These are phyloP conservation scores for Luffa acutangula DNA, from an alignment of 306 rosid genomes.

Conservation along the genomic window DNA sequence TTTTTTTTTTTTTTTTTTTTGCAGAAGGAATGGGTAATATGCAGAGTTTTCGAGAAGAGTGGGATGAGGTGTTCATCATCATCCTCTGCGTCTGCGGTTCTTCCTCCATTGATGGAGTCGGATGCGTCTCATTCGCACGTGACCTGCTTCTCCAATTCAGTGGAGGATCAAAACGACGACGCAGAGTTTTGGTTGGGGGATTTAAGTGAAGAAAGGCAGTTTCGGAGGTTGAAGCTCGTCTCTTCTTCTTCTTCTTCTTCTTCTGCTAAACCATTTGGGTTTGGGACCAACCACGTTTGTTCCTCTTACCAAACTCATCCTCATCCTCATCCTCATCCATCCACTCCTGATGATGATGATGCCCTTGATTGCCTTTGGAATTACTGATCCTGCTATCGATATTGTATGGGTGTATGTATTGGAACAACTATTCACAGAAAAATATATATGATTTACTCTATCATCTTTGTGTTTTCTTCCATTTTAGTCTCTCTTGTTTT, in stretches of 20 bases:
- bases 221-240: conserved; percentile 4
- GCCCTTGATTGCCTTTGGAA: neutral
- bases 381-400: neutral
- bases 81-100: conserved; percentile 4
- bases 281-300: conserved; percentile 21
- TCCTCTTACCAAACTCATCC: neutral
- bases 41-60: conserved; percentile 56
- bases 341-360: no score
- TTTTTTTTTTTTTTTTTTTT: neutral
- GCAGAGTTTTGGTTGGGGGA: conserved; percentile 12
- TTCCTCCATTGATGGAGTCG: conserved; percentile 69
- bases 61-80: no score
- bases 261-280: conserved; percentile 14
- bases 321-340: neutral
- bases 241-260: neutral
- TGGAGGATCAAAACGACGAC: conserved; percentile 25
- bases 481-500: no score
- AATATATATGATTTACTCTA: no score
- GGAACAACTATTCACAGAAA: no score
- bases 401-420: no score
- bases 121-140: conserved; percentile 44
- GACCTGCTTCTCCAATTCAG: conserved; percentile 57
- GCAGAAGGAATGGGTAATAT: conserved; percentile 86
- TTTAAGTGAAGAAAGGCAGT: conserved; percentile 9
- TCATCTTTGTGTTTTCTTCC: no score